Evolutionary conservation across 768 basidiomycete species (phyloP), one percentile per base, ranked within the genome.

Genomic region (Tulasnella sp.): DNA sequence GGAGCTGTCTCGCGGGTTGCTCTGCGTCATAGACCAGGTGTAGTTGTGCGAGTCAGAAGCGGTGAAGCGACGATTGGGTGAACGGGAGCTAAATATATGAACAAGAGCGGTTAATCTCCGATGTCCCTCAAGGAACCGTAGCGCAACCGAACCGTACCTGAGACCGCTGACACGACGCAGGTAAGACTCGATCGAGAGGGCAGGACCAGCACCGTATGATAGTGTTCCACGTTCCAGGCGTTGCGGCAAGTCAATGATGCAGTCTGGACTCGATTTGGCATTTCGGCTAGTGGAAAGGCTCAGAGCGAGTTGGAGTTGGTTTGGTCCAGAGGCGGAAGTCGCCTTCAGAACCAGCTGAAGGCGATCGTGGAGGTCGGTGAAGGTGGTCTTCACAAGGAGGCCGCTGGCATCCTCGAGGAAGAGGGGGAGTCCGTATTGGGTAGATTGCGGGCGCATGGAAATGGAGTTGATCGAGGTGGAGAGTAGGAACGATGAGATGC

Each of bases 371-470:
- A 58, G 44, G 45, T 58, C 56, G 42, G 44, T 29, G 44, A 48
- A 58, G 15, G 23, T 34, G 5, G 56, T 58, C 27, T 34, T 50
- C 19, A 50, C 48, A 26, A 50, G 24, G 24, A 41, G n/a, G 56
- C 56, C 56, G 11, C 44, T 50, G 56, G 44, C 23, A 45, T 58
- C 56, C 38, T 58, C 56, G 48, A 58, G 56, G 56, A 58, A 50
- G 56, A 58, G 56, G 44, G 56, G 56, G 48, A 58, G 56, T 23
- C 56, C 56, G 56, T 58, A 58, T 58, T 58, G 56, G 19, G 56
- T 58, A 10, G 56, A 58, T 42, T 44, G 54, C 9, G 54, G 54
- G 54, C 54, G 54, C 54, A 56, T 56, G 38, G 8, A n/a, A n/a
- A n/a, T n/a, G n/a, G n/a, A n/a, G n/a, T n/a, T n/a, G n/a, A n/a